phyloP scores from a whole-genome alignment of 2,329 filamentous ascomycete species.

The Diaporthe citriasiana region DNA sequence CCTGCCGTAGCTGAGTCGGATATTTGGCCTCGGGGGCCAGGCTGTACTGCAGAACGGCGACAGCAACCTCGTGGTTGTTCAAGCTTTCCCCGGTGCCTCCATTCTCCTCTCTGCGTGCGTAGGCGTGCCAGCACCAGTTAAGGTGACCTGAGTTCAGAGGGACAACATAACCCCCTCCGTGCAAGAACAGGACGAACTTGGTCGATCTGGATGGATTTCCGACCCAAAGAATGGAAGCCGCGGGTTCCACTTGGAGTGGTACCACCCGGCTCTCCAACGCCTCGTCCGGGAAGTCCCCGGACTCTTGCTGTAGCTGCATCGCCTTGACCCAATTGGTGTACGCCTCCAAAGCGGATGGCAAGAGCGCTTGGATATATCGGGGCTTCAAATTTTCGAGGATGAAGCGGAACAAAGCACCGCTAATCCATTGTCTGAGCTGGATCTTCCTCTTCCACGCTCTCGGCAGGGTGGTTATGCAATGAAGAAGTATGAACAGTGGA shows the following conservation, averaged over 20 bases:
- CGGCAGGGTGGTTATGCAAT: neutral
- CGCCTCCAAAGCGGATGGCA: neutral
- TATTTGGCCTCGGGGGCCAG: conserved; percentile 50
- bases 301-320: neutral
- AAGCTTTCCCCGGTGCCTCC: conserved; percentile 26
- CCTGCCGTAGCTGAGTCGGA: conserved; percentile 52
- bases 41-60: conserved; percentile 51
- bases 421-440: neutral
- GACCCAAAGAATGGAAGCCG: conserved; percentile 46
- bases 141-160: conserved; percentile 47
- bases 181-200: conserved; percentile 50
- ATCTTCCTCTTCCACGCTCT: conserved; percentile 8
- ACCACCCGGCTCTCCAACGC: neutral
- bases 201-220: conserved; percentile 47
- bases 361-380: neutral
- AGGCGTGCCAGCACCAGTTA: conserved; percentile 49
- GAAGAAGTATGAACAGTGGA: neutral
- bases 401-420: neutral
- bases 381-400: neutral
- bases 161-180: conserved; percentile 48
- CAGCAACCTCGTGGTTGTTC: conserved; percentile 44
- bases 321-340: conserved; percentile 1
- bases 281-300: neutral
- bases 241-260: neutral
- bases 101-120: conserved; percentile 44